Base-by-base conservation (phyloP, 306 rosid genomes). In the Cicer arietinum region DNA sequence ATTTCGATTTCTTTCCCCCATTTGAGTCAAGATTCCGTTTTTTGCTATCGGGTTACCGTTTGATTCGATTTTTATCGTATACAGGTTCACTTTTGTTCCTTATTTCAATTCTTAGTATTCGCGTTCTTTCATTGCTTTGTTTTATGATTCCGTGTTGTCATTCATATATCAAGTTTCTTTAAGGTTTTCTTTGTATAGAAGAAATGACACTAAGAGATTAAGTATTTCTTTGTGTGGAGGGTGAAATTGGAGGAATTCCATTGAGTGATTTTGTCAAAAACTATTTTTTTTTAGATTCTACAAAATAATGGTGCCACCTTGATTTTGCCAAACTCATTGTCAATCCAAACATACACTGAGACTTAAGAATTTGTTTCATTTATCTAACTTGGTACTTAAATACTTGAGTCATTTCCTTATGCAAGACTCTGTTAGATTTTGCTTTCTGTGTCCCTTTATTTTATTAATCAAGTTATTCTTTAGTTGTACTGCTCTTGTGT, bases 61-160 rank as follows among this genome's bases (percentile, higher is more conserved):
- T 77, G 54, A 41, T 71, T 68, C 57, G 67, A 74, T 42, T 75
- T 67, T 18, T 51, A 35, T 61, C 61, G 22, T 41, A 7, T 4
- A 2, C 59, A 4, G 39, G 46, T 64, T 42, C 51, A 14, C 35
- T 77, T 45, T 22, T 39, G 42, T 71, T 73, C 62, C 68, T 30
- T 30, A 30, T 4, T 30, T 3, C 37, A 30, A 30, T 30, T 30
- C 37, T 30, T 30, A 30, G 5, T 30, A 30, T 30, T 30, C 5
- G 37, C 37, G 37, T 30, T 30, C 7, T 20, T 58, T 40, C 7
- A 2, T 1, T 22, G 66, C 37, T 35, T 59, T 12, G 66, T 59
- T 35, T 60, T 59, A 8, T 60, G 66, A 12, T 60, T 60, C 37
- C 5, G 37, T 8, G 11, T 60, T 60, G 2, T 37, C 64, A 58